Base-by-base conservation (phyloP, 2,329 filamentous ascomycete species). In the Akanthomyces muscarius region DNA sequence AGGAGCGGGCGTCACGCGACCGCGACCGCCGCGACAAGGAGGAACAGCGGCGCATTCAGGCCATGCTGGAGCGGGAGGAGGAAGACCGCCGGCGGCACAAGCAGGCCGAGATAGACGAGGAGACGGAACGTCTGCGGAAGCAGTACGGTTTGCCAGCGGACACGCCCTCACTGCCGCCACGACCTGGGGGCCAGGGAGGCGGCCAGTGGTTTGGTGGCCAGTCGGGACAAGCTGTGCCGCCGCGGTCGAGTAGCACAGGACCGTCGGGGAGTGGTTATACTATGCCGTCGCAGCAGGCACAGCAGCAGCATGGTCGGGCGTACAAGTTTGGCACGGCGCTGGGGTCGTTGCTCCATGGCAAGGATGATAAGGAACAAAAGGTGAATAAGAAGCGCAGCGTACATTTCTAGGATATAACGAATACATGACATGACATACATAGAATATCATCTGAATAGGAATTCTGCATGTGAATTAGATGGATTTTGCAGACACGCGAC, bases 71-170 rank as follows among this genome's bases (percentile, higher is more conserved):
- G 55, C 78, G 82, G 50, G 89, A 92, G 70, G 86, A 89, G 30
- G 82, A 81, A 62, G 87, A 89, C 68, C 81, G 78, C 0, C 69
- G 66, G 7, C 69, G 66, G 7, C 81, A 76, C 30, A 76, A 75
- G 38, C 79, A 88, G 38, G 83, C 81, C 11, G 84, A 85, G 68
- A 77, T 93, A 1, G 88, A 93, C 23, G 83, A 83, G 65, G 94
- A 99, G 77, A 98, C 95, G 0, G 91, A 95, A 72, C 83, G 92
- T 1, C 78, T 99, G 42, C 80, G 85, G 25, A 84, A 80, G 67
- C 74, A 88, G 68, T 93, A 91, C 69, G 89, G 90, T 54, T 79
- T 85, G 52, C 75, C 50, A 33, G 44, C 50, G 13, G 50, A 45
- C 13, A 52, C 50, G 25, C 62, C 62, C 5, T 30, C 44, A 16